Evolutionary conservation across 1,284 basidiomycete genomes (phyloP).

Genomic region (Malassezia yamatoensis): DNA sequence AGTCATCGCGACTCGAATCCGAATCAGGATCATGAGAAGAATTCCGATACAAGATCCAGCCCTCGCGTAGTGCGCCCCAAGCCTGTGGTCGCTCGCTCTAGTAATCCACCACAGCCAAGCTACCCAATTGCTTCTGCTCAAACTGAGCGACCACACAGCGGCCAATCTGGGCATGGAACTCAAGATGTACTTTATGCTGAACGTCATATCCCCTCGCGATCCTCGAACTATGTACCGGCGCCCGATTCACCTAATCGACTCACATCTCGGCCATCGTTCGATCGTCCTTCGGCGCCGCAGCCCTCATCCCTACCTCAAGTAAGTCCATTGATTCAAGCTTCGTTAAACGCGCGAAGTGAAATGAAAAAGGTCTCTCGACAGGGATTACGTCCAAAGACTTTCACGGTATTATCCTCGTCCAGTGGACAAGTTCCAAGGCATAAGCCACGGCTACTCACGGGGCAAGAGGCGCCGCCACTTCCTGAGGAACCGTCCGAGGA

Average conservation of each 20-base stretch:
- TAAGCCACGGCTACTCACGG: conserved; percentile 32
- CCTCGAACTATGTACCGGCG: background rate
- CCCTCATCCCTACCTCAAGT: conserved; percentile 41
- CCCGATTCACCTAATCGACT: conserved; percentile 23
- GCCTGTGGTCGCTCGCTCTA: conserved; percentile 11
- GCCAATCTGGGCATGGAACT: no score
- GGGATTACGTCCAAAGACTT: conserved; percentile 44
- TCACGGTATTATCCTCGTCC: conserved; percentile 40
- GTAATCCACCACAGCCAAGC: background rate
- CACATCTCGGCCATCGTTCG: conserved; percentile 5
- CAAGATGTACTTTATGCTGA: background rate
- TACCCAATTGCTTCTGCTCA: background rate
- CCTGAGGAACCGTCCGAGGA: conserved; percentile 17
- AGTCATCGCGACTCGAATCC: background rate
- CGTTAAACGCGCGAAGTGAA: conserved; percentile 40
- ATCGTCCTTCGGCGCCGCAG: conserved; percentile 24
- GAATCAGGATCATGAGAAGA: background rate
- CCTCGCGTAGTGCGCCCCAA: conserved; percentile 15
- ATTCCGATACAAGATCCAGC: background rate
- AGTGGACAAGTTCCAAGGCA: conserved; percentile 16
- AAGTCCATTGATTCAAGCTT: conserved; percentile 45
- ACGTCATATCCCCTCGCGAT: background rate
- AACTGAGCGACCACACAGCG: no score
- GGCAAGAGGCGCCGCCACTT: conserved; percentile 30
- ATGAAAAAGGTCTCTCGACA: conserved; percentile 35